Percentiles rank a stretch among this genome's conserved stretches.
phyloP scores from a whole-genome alignment of 495 filamentous ascomycete genomes.

The Penicillium paxilli region DNA sequence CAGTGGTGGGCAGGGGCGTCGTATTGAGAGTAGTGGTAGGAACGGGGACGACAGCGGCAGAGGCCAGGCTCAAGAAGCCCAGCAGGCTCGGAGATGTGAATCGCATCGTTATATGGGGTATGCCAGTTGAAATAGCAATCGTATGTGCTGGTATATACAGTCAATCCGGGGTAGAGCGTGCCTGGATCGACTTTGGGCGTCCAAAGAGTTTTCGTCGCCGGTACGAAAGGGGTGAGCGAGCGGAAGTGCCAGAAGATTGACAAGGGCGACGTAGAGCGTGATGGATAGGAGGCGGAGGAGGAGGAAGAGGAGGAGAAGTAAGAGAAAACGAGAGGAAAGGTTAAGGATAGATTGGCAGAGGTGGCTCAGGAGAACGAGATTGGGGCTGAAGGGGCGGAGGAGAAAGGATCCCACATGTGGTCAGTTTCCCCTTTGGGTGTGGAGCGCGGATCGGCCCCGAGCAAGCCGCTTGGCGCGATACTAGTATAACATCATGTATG shows the following conservation, averaged over 20 bases:
- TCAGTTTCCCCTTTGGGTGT: constrained; percentile 14
- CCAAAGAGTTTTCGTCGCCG: neutral
- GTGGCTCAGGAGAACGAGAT: too few species aligned
- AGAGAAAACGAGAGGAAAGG: neutral
- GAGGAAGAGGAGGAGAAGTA: neutral
- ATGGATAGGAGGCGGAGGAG: neutral
- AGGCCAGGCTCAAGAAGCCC: constrained; percentile 22
- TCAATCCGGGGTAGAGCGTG: constrained; percentile 2
- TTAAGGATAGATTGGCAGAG: neutral
- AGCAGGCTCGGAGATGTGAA: constrained; percentile 10
- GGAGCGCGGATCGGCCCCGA: neutral
- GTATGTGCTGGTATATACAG: constrained; percentile 12
- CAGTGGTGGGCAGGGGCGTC: neutral
- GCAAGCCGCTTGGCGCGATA: neutral
- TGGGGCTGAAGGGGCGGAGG: neutral
- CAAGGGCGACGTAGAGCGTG: neutral
- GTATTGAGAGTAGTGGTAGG: neutral
- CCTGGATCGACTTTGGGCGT: neutral
- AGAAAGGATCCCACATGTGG: constrained; percentile 12
- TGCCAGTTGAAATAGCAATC: neutral
- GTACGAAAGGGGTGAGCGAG: constrained; percentile 1
- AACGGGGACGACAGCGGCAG: constrained; percentile 9
- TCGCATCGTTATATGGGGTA: constrained; percentile 12
- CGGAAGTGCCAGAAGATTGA: neutral
- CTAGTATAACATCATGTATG: too few species aligned